These are phyloP conservation scores for Solanum tarijense DNA, from an alignment of 257 asterid species.

Conservation along the genomic window DNA sequence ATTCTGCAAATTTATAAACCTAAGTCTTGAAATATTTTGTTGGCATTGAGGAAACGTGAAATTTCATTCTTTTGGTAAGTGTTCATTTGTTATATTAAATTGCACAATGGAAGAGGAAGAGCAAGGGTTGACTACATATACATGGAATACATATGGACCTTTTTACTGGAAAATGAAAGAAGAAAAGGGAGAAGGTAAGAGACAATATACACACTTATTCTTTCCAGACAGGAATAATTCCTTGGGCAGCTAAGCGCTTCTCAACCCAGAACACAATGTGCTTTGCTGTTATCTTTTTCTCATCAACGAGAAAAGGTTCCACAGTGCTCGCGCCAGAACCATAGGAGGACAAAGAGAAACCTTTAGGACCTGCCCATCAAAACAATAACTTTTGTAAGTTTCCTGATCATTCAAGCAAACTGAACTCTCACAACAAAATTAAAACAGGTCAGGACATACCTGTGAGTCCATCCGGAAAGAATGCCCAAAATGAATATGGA, in stretches of 20 bases:
- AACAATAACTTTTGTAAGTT: not conserved
- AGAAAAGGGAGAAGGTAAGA: not conserved
- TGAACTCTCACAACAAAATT: not conserved
- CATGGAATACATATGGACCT: not conserved
- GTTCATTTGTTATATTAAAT: not conserved
- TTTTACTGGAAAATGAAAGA: not conserved
- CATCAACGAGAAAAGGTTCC: constrained; percentile 82
- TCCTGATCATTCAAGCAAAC: not conserved
- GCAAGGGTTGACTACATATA: not conserved
- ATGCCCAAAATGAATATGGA: constrained; percentile 76
- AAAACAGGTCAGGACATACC: constrained; percentile 22
- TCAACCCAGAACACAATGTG: constrained; percentile 83
- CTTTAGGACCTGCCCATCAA: constrained; percentile 52
- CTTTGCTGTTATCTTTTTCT: constrained; percentile 65
- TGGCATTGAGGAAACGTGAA: not conserved
- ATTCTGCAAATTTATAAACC: not conserved
- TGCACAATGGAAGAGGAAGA: not conserved
- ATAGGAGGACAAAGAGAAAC: constrained; percentile 66
- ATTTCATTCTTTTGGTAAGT: not conserved
- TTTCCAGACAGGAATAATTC: constrained; percentile 81
- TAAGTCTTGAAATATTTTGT: not conserved
- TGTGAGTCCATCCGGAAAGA: constrained; percentile 70
- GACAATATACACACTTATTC: constrained; percentile 17
- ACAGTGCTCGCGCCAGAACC: constrained; percentile 62
- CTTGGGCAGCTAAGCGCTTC: constrained; percentile 97